These are phyloP conservation scores for Psilocybe azurescens DNA, from an alignment of 768 basidiomycete species.

Conservation along the genomic window DNA sequence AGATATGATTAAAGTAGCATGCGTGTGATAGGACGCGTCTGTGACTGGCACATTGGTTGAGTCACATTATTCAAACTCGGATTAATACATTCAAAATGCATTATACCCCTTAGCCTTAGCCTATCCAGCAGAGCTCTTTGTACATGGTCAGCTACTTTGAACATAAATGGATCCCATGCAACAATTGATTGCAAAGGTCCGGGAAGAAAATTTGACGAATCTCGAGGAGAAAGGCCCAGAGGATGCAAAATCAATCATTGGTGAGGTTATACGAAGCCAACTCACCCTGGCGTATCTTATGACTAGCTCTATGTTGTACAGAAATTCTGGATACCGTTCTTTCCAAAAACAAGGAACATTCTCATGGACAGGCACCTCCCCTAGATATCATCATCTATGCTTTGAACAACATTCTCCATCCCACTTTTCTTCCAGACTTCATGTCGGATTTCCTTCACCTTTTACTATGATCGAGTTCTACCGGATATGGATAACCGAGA, in stretches of 20 bases:
- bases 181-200: too few relatives aligned
- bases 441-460: conserved; percentile 40
- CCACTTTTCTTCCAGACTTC: conserved; percentile 25
- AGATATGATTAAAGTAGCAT: not conserved
- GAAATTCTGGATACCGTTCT: conserved; percentile 13
- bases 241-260: conserved; percentile 9
- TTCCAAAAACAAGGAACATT: conserved; percentile 8
- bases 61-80: too few relatives aligned
- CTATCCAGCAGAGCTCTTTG: too few relatives aligned
- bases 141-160: too few relatives aligned
- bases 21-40: not conserved
- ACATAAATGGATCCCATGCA: too few relatives aligned
- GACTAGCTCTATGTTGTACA: not conserved
- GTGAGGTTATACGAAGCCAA: conserved; percentile 3
- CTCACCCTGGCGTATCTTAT: not conserved
- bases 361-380: conserved; percentile 26
- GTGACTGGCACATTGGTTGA: not conserved
- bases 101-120: too few relatives aligned
- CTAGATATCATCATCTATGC: conserved; percentile 36
- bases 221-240: not conserved
- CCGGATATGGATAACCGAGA: conserved; percentile 31
- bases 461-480: conserved; percentile 43
- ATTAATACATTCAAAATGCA: too few relatives aligned
- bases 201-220: too few relatives aligned
- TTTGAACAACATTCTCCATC: conserved; percentile 35